A percentile compares a stretch with the other conserved stretches of the same genome.
phyloP scores from a whole-genome alignment of 805 yeast genomes.

The Suhomyces sp. region DNA sequence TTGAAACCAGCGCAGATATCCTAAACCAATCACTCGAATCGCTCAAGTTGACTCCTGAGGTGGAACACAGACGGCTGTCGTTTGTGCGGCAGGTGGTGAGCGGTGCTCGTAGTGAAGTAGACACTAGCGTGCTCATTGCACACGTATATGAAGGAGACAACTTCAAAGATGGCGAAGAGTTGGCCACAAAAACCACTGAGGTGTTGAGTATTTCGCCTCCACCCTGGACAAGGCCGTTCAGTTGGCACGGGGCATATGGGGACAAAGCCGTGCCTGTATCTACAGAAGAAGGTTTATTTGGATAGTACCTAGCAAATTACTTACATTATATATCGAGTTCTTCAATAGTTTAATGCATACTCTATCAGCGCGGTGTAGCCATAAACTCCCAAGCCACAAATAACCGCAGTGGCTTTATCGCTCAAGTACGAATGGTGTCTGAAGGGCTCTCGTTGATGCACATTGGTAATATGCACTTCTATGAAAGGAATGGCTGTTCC shows the following conservation, averaged over 20 bases:
- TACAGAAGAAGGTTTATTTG: conserved; percentile 73
- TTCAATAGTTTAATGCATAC: conserved; percentile 36
- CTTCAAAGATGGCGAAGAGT: conserved; percentile 58
- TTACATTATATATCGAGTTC: too few species aligned
- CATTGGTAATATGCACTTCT: conserved; percentile 50
- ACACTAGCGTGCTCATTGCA: conserved; percentile 44
- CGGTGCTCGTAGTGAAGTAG: conserved; percentile 8
- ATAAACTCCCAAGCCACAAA: conserved; percentile 41
- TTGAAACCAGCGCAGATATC: conserved; percentile 29
- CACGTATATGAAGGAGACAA: conserved; percentile 92
- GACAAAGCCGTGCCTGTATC: conserved; percentile 62
- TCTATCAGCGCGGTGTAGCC: conserved; percentile 42
- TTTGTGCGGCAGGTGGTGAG: conserved; percentile 11
- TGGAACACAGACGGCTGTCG: conserved; percentile 2
- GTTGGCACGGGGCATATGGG: conserved; percentile 89
- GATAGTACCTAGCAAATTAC: conserved; percentile 24
- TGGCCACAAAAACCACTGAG: conserved; percentile 40
- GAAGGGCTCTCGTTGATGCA: conserved; percentile 50
- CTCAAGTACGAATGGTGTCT: conserved; percentile 48
- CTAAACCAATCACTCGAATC: conserved; percentile 29
- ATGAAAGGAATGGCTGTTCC: conserved; percentile 49
- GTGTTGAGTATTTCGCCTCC: conserved; percentile 20
- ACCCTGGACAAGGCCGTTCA: conserved; percentile 55
- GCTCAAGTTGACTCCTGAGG: conserved; percentile 16
- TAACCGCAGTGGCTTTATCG: conserved; percentile 48